Evolutionary conservation across 148 eudicot species (phyloP), one percentile per base, ranked within the genome.

Genomic region (Rheum nobile): DNA sequence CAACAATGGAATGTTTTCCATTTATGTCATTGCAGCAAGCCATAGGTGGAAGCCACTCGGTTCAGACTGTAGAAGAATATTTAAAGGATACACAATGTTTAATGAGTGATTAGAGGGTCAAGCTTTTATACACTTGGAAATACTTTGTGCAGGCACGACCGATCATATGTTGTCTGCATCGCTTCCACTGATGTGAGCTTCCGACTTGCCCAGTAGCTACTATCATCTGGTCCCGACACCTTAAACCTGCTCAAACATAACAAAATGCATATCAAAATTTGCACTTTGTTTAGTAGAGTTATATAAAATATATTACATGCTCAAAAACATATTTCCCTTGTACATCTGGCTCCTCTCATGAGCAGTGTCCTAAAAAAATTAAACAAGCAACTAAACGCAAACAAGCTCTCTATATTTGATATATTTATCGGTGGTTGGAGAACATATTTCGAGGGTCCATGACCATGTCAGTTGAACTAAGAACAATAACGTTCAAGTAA

Each of bases 241-340:
- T 88, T 91, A 77, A 81, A 87, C 89, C 99, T 95, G 88, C 63
- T 75, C 72, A 71, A 76, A 21, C 17, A 12, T 68, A 43, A 17
- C 42, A 47, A 22, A 63, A 75, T 4, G 5, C 29, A 71, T 29
- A 35, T 61, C 37, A 61, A 28, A 61, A 35, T 61, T 11, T 28
- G 19, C 35, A 28, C 10, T 11, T 28, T 22, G 0, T 24, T 7
- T 1, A 9, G 16, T 44, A 2, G 13, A 3, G 29, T 4, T 54
- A 28, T n/a, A 14, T 50, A 54, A 10, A 59, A 72, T 22, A 12
- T 34, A 74, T 70, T 57, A 63, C 90, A 96, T 96, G 82, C 75
- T 93, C 98, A 47, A 93, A 96, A 79, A 93, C 96, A 37, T 96
- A 93, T 86, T 93, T 93, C 22, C 99, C 99, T 95, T 95, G 88